Evolutionary conservation across 148 eudicot genomes (phyloP).

Genomic region (Heliamphora exappendiculata): DNA sequence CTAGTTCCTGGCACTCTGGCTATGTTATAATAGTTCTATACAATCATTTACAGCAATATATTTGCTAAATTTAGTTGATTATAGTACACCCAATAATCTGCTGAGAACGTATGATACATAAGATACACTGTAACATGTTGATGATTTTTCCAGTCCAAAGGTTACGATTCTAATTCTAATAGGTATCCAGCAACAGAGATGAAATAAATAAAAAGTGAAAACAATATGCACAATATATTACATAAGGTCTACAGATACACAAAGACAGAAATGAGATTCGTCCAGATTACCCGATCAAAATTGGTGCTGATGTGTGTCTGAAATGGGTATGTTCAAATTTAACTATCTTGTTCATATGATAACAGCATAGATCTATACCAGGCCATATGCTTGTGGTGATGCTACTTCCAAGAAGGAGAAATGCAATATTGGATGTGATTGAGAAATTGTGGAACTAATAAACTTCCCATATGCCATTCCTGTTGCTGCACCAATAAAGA

Average conservation of each 20-base stretch:
- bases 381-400: conserved; percentile 94
- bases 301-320: neutral
- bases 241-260: neutral
- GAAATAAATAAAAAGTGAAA: neutral
- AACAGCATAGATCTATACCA: conserved; percentile 38
- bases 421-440: conserved; percentile 48
- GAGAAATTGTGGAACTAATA: conserved; percentile 43
- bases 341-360: neutral
- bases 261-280: neutral
- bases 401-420: conserved; percentile 72
- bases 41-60: neutral
- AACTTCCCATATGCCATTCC: conserved; percentile 94
- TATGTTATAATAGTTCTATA: neutral
- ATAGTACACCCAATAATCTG: neutral
- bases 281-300: neutral
- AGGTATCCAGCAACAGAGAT: neutral
- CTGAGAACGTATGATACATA: neutral
- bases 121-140: too few species aligned
- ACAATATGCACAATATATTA: neutral
- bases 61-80: neutral
- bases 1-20: neutral
- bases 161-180: neutral
- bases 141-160: neutral
- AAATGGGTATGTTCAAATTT: neutral
- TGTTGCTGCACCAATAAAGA: conserved; percentile 92